A percentile compares a stretch with the other conserved stretches of the same genome.
These are phyloP conservation scores for Rhynchosporium secalis DNA, from an alignment of 2,329 filamentous ascomycete genomes.

Conservation along the genomic window DNA sequence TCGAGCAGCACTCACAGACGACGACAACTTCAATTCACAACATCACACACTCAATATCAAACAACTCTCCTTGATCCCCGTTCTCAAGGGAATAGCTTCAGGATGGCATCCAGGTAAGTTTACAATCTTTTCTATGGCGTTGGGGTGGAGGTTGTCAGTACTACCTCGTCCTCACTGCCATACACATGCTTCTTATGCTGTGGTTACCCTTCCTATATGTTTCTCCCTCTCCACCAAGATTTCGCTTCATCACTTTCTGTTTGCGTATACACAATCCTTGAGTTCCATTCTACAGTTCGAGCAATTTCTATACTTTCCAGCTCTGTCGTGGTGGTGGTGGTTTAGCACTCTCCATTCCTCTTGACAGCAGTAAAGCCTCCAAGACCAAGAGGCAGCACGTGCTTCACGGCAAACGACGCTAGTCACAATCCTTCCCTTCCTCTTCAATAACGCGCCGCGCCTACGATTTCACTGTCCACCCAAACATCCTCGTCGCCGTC, in stretches of 20 bases:
- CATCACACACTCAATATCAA: slow-evolving; percentile 25
- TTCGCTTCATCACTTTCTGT: slow-evolving; percentile 16
- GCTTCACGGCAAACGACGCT: slow-evolving; percentile 25
- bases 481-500: slow-evolving; percentile 31
- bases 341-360: slow-evolving; percentile 18
- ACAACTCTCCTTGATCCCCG: slow-evolving; percentile 26
- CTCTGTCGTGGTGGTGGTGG: slow-evolving; percentile 16
- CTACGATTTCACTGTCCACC: slow-evolving; percentile 20
- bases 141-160: slow-evolving; percentile 29
- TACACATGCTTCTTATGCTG: slow-evolving; percentile 4
- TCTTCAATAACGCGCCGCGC: slow-evolving; percentile 33
- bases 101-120: slow-evolving; percentile 23
- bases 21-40: slow-evolving; percentile 21
- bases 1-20: neutral
- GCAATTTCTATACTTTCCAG: slow-evolving; percentile 10
- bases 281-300: slow-evolving; percentile 11
- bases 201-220: slow-evolving; percentile 16
- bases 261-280: slow-evolving; percentile 5
- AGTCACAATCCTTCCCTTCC: slow-evolving; percentile 5
- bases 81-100: slow-evolving; percentile 12
- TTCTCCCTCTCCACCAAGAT: slow-evolving; percentile 18
- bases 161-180: slow-evolving; percentile 14
- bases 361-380: slow-evolving; percentile 7
- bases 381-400: slow-evolving; percentile 18
- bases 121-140: slow-evolving; percentile 23